Evolutionary conservation across 2,329 filamentous ascomycete species (phyloP).

Genomic region (Beauveria pseudobassiana): DNA sequence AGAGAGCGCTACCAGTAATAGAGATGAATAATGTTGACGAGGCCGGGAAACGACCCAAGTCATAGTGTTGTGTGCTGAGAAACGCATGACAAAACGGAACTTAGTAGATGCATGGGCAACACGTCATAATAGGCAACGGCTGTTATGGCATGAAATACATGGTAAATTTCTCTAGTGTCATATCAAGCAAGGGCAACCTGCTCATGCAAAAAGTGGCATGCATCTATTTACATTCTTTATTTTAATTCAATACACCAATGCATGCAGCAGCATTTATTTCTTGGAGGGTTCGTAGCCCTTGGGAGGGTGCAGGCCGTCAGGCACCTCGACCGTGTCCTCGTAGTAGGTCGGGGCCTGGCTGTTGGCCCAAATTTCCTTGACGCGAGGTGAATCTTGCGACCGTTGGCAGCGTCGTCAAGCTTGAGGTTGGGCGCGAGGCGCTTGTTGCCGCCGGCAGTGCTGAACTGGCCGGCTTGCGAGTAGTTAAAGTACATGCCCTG

Average conservation of each 20-base stretch:
- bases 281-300: conserved; percentile 23
- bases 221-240: not conserved
- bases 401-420: conserved; percentile 20
- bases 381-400: conserved; percentile 28
- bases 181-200: no score
- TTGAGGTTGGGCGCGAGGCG: conserved; percentile 34
- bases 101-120: no score
- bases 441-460: conserved; percentile 26
- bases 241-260: not conserved
- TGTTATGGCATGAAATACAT: no score
- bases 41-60: no score
- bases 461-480: conserved; percentile 46
- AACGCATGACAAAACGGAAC: no score
- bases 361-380: conserved; percentile 31
- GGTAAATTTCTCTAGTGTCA: no score
- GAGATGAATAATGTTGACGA: not conserved
- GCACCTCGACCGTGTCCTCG: conserved; percentile 28
- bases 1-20: not conserved
- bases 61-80: no score
- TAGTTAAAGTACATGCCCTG: conserved; percentile 41
- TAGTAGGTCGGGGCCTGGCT: conserved; percentile 36
- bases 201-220: not conserved
- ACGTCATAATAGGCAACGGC: no score
- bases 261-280: not conserved
- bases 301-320: conserved; percentile 37